Conservation (phyloP, 768 basidiomycete species). For the Aureoboletus auriporus region DNA sequence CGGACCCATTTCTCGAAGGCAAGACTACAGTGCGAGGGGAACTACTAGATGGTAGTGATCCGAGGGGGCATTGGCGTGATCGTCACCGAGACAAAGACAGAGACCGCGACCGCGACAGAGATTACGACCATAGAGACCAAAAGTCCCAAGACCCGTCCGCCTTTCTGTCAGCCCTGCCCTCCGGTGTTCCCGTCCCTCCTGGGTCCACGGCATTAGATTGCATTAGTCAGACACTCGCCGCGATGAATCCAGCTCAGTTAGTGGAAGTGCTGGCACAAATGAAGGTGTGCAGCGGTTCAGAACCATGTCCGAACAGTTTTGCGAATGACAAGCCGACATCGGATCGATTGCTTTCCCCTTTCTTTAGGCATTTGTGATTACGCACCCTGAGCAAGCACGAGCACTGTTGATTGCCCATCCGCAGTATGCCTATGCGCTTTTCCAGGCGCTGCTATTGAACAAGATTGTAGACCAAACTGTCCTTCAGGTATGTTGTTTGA, state of each 20-base stretch:
- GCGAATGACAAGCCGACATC: conserved; percentile 15
- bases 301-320: conserved; percentile 17
- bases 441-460: conserved; percentile 90
- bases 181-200: conserved; percentile 68
- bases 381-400: conserved; percentile 86
- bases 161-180: conserved; percentile 66
- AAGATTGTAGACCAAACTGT: conserved; percentile 89
- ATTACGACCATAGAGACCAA: conserved; percentile 31
- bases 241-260: conserved; percentile 76
- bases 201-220: conserved; percentile 73
- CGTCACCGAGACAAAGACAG: conserved; percentile 55
- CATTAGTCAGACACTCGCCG: conserved; percentile 83
- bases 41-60: conserved; percentile 60
- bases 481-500: conserved; percentile 53
- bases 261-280: conserved; percentile 96
- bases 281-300: conserved; percentile 64
- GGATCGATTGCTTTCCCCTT: conserved; percentile 28
- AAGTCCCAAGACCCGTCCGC: conserved; percentile 40
- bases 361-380: conserved; percentile 82
- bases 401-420: conserved; percentile 78
- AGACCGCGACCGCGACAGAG: conserved; percentile 48
- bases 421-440: conserved; percentile 92
- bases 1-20: conserved; percentile 87
- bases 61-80: conserved; percentile 36
- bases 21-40: conserved; percentile 87